Evolutionary conservation across 2,329 filamentous ascomycete species (phyloP).

Genomic region (Exophiala sp.): DNA sequence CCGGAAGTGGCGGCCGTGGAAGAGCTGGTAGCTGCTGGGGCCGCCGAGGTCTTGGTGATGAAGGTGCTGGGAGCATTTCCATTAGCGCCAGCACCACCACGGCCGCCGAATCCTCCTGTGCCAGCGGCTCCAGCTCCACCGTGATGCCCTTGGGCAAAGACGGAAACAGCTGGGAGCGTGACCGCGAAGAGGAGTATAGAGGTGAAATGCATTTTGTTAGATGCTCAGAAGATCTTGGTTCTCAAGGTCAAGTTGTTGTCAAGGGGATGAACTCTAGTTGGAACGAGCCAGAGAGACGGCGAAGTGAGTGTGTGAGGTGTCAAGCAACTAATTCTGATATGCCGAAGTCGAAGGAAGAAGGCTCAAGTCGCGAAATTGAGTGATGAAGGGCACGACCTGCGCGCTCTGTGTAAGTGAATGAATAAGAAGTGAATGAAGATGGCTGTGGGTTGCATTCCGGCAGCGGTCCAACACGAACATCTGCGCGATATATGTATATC

Average conservation of each 20-base stretch:
- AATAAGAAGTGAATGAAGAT: not conserved
- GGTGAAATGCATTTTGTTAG: conserved; percentile 3
- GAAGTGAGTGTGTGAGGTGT: not conserved
- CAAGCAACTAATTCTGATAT: conserved; percentile 1
- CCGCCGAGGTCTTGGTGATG: conserved; percentile 12
- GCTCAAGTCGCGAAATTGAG: not conserved
- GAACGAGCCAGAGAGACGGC: not conserved
- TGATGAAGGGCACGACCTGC: conserved; percentile 19
- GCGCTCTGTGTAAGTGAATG: conserved; percentile 9
- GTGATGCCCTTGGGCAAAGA: conserved; percentile 13
- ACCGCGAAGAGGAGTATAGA: conserved; percentile 4
- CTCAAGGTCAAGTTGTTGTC: not conserved
- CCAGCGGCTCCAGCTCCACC: not conserved
- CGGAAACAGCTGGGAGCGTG: conserved; percentile 10
- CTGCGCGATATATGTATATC: not conserved
- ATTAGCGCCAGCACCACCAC: conserved; percentile 2
- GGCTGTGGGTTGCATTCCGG: conserved; percentile 2
- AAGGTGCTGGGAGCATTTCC: conserved; percentile 17
- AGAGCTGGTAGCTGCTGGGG: conserved; percentile 3
- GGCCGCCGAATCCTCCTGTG: conserved; percentile 2
- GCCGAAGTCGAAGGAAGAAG: not conserved
- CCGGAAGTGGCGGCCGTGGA: not conserved
- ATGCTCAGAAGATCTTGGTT: not conserved
- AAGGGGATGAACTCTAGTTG: not conserved
- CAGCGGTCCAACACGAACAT: not conserved